phyloP scores from a whole-genome alignment of 176 grass and related monocot species.

The Avena insularis region DNA sequence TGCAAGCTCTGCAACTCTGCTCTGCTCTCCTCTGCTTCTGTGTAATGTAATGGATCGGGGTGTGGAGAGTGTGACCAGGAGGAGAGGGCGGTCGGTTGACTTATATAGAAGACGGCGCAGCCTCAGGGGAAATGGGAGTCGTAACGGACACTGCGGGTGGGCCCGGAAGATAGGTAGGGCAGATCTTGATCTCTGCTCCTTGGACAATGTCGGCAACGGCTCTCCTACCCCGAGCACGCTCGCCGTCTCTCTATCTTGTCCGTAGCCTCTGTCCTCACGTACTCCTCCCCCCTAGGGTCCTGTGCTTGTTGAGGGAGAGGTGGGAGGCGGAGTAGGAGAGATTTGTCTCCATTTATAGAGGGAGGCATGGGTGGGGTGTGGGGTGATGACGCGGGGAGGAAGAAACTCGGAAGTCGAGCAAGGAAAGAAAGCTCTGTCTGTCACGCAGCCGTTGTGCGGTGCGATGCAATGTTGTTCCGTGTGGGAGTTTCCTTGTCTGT shows the following conservation, averaged over 20 bases:
- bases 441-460: constrained; percentile 5
- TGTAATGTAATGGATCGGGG: not conserved
- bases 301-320: constrained; percentile 27
- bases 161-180: not conserved
- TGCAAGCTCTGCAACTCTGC: constrained; percentile 5
- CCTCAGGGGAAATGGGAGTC: not conserved
- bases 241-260: constrained; percentile 42
- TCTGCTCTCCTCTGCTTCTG: not conserved
- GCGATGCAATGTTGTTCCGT: constrained; percentile 19
- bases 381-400: not conserved
- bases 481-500: not conserved
- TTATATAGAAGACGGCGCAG: constrained; percentile 39
- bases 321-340: not conserved
- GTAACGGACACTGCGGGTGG: constrained; percentile 14
- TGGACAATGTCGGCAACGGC: constrained; percentile 19
- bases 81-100: not conserved
- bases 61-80: not conserved
- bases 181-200: constrained; percentile 10
- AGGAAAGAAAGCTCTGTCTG: constrained; percentile 49
- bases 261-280: not conserved
- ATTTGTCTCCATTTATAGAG: constrained; percentile 34
- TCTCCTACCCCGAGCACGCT: not conserved
- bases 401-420: constrained; percentile 39
- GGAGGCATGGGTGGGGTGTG: not conserved
- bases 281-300: not conserved